Base-by-base conservation (phyloP, 2,329 filamentous ascomycete genomes). In the Xylaria sp. region DNA sequence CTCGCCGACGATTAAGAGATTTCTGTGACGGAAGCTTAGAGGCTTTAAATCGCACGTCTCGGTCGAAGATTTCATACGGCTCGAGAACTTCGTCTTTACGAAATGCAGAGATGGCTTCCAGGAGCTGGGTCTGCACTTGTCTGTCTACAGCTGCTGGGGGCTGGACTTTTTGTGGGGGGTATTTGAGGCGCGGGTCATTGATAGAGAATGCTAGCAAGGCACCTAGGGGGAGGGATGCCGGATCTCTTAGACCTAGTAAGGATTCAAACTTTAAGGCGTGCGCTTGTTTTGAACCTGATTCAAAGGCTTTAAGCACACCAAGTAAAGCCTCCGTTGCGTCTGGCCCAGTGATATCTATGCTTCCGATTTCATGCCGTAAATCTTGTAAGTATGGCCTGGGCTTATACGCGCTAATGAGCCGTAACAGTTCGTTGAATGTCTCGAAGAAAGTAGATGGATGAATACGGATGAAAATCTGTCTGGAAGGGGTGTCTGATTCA, bases 391-490 rank as follows among this genome's bases (percentile, higher is more conserved):
- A 86, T 6, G 92, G 82, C 4, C 82, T 81, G 1, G 90, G 90
- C 44, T 84, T 89, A 70, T 88, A 86, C 68, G 86, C 84, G 73
- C 87, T 90, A 20, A 83, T 82, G 1, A 89, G 77, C 2, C 82
- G 81, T 17, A 89, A 73, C 1, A 93, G 77, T 66, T 90, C 85
- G 25, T 88, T 82, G 82, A 92, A 94, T 0, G 90, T 77, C 71
- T 92, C 86, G 1, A 89, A 79, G 73, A 93, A 95, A 6, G 91
- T 90, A 22, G 94, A 90, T 1, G 96, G 96, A 77, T 98, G 95
- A 1, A 95, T 81, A 61, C 94, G 86, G 58, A 97, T 79, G 63
- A 95, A 88, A 0, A 92, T 76, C 17, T 85, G 82, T 77, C 79
- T 78, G 33, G 22, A 72, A 68, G 69, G 63, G 61, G 51, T 75